Conservation (phyloP, 2,329 filamentous ascomycete genomes). For the Colletotrichum abscissum region DNA sequence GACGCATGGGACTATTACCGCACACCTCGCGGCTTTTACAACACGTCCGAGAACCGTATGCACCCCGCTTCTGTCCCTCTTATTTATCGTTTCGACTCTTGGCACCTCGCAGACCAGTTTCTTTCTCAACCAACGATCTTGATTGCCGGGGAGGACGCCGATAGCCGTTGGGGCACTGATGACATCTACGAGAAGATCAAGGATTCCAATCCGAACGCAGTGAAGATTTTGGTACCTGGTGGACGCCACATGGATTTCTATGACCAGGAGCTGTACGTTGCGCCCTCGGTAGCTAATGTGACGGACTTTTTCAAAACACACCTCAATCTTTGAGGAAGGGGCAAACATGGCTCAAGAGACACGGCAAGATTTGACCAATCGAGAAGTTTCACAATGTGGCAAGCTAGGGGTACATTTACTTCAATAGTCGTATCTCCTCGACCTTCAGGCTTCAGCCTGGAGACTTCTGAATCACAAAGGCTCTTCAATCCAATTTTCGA, state of each 20-base stretch:
- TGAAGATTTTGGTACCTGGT: neutral
- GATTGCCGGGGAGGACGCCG: constrained; percentile 4
- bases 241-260: constrained; percentile 15
- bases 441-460: too few species aligned
- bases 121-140: neutral
- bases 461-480: too few species aligned
- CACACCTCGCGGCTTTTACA: constrained; percentile 32
- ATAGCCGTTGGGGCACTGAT: neutral
- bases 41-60: constrained; percentile 1
- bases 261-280: constrained; percentile 5
- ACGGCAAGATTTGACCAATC: too few species aligned
- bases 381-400: too few species aligned
- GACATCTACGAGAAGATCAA: neutral
- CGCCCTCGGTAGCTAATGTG: neutral
- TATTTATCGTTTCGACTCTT: constrained; percentile 1
- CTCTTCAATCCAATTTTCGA: too few species aligned
- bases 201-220: neutral
- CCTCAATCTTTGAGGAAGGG: neutral
- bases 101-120: neutral
- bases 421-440: too few species aligned
- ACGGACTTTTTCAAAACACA: neutral
- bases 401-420: too few species aligned
- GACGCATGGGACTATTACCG: constrained; percentile 36
- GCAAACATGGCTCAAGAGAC: too few species aligned
- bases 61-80: neutral